Base-by-base conservation (phyloP, 106 monocot genomes). In the Hemerocallis citrina region DNA sequence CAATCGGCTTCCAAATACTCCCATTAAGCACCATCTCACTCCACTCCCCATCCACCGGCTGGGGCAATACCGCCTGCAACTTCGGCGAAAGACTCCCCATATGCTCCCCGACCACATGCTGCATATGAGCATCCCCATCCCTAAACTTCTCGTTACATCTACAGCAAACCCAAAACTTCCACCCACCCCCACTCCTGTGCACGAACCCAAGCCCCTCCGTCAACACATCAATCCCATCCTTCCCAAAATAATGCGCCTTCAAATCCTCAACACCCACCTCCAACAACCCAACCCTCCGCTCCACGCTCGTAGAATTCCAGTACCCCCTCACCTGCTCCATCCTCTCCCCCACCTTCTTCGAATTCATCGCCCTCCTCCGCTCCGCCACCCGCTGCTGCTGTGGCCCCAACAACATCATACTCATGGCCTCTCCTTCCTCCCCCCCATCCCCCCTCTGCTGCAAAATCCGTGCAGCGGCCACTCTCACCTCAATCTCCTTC, bases 401-500 rank as follows among this genome's bases (percentile, higher is more conserved):
- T n/a, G n/a, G n/a, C n/a, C n/a, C n/a, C n/a, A n/a, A n/a, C n/a
- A n/a, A n/a, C 4, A 43, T 43, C 6, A 63, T 71, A 17, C 84
- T 81, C 23, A 78, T 68, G 4, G 72, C 52, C 7, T 65, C 47
- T 2, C 59, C 24, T 13, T 74, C 63, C 16, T 51, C 68, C 34
- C 40, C 15, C 15, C 33, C 10, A 14, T 6, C 24, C 10, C 35
- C 39, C 38, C 65, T 63, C 52, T 90, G 89, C 72, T 90, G 89
- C 37, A 90, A 45, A 17, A 90, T 63, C 17, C 86, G 64, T 13
- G 89, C 86, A 4, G 90, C 95, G 27, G 95, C 86, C 5, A 95
- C 86, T 8, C 89, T 77, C n/a, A 90, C 90, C 72, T 95, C 95
- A 15, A 95, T 95, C 74, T 90, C 89, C 66, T 84, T 86, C 42